Conservation (phyloP, 352 stramenopile genomes). For the Phytopythium sindhum region DNA sequence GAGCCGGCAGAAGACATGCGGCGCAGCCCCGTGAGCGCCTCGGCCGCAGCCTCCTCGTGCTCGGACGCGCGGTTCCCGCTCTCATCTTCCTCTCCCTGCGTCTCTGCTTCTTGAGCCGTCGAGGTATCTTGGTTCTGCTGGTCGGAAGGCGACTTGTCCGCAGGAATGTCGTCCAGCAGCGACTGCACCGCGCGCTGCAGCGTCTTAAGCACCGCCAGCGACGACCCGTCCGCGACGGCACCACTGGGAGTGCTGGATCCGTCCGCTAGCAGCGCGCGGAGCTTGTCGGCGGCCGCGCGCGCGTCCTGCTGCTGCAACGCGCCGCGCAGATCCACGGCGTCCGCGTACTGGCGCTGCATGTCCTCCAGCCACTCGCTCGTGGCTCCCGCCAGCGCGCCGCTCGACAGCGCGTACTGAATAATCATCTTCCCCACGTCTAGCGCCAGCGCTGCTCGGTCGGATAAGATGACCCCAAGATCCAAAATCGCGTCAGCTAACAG, state of each 20-base stretch:
- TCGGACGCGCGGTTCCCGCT: constrained; percentile 19
- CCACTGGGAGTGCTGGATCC: no score
- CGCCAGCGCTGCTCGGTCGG: constrained; percentile 31
- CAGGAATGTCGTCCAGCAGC: constrained; percentile 13
- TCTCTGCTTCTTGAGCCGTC: constrained; percentile 14
- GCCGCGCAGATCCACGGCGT: constrained; percentile 29
- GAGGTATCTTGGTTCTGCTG: not conserved
- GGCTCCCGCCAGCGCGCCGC: constrained; percentile 43
- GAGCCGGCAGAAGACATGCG: constrained; percentile 1
- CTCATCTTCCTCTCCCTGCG: constrained; percentile 4
- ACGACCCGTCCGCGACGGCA: not conserved
- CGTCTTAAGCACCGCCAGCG: constrained; percentile 27
- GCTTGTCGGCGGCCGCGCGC: constrained; percentile 26
- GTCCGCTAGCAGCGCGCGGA: constrained; percentile 29
- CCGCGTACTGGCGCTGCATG: constrained; percentile 43
- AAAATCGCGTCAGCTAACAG: not conserved
- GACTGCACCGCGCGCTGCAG: constrained; percentile 42
- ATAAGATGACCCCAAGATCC: not conserved
- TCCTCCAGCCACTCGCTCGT: constrained; percentile 50
- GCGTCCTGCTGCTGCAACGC: constrained; percentile 40
- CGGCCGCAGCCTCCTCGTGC: constrained; percentile 64
- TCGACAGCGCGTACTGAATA: constrained; percentile 44
- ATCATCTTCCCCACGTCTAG: constrained; percentile 59
- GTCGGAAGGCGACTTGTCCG: not conserved
- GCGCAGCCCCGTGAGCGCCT: constrained; percentile 73